These are phyloP conservation scores for Thinopyrum elongatum DNA, from an alignment of 176 grass and related monocot species.

Conservation along the genomic window DNA sequence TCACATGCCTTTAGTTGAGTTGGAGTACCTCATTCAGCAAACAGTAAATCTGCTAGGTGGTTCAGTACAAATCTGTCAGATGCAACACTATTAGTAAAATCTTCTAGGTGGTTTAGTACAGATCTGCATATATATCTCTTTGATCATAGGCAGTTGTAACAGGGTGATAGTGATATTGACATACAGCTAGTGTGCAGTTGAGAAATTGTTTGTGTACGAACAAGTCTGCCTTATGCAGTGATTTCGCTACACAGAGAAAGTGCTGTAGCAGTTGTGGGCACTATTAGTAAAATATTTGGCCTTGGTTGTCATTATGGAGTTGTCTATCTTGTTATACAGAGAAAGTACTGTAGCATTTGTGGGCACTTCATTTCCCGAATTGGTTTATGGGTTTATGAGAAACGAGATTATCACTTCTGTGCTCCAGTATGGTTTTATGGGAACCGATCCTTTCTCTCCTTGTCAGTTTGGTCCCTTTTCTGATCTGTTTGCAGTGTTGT, in stretches of 20 bases:
- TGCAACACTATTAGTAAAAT: not conserved
- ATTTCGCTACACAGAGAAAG: too few species aligned
- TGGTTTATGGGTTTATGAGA: constrained; percentile 4
- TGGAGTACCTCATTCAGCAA: not conserved
- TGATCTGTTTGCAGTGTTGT: not conserved
- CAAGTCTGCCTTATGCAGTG: not conserved
- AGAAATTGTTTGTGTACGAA: constrained; percentile 5
- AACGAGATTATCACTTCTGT: not conserved
- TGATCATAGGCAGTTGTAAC: not conserved
- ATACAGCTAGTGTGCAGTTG: not conserved
- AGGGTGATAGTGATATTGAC: not conserved
- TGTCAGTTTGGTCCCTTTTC: not conserved
- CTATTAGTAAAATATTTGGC: not conserved
- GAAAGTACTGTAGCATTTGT: not conserved
- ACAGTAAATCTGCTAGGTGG: not conserved
- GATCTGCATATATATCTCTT: not conserved
- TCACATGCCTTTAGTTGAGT: not conserved
- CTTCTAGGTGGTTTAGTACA: not conserved
- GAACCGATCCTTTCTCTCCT: not conserved
- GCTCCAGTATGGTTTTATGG: not conserved
- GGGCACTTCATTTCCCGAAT: constrained; percentile 20
- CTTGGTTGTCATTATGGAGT: not conserved
- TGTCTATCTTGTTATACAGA: constrained; percentile 1
- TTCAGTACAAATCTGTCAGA: not conserved
- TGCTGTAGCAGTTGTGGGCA: too few species aligned